Evolutionary conservation across 768 basidiomycete species (phyloP), one percentile per base, ranked within the genome.

Genomic region (Tricholoma sp.): DNA sequence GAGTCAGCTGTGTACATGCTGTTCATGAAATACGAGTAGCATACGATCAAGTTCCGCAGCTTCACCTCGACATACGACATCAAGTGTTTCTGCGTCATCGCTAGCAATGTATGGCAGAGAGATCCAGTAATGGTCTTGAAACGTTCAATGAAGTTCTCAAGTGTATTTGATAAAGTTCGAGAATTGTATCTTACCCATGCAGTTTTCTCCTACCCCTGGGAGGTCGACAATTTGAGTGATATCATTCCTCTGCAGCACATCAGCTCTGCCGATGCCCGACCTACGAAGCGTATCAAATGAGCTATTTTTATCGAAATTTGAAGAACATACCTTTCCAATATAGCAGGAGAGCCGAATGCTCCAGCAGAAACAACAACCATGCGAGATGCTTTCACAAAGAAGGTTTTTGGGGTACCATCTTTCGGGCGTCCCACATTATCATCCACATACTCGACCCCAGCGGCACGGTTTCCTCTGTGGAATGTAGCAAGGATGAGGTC

Each of bases 171-270:
- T n/a, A 2, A 39, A 45, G 44, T 24, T 11, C n/a, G n/a, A n/a
- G n/a, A n/a, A n/a, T 42, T 18, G 17, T 45, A 45, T 28, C 20
- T 45, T 45, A 45, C 82, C 83, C 60, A 78, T 75, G 54, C 80
- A 83, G 59, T 89, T 80, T 65, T 87, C 85, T 13, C 91, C 90
- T 0, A 94, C 90, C n/a, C 85, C 86, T 1, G 88, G 87, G 11
- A 91, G 78, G 53, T 89, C 82, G 15, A 88, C 76, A 29, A 82
- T 52, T 57, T 75, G 72, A 6, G 70, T 61, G 32, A 92, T 78
- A 10, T 73, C 74, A 52, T 79, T 70, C 36, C 68, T 70, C 39
- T 77, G 63, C 41, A 91, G 70, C 39, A 86, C 61, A 0, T 69
- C 64, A 2, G 65, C 60, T 0, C 78, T 74, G 2, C 91, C 91